Percentiles rank a stretch among this genome's conserved stretches.
These are phyloP conservation scores for Paramyrothecium roridum DNA, from an alignment of 2,329 filamentous ascomycete species.

Conservation along the genomic window DNA sequence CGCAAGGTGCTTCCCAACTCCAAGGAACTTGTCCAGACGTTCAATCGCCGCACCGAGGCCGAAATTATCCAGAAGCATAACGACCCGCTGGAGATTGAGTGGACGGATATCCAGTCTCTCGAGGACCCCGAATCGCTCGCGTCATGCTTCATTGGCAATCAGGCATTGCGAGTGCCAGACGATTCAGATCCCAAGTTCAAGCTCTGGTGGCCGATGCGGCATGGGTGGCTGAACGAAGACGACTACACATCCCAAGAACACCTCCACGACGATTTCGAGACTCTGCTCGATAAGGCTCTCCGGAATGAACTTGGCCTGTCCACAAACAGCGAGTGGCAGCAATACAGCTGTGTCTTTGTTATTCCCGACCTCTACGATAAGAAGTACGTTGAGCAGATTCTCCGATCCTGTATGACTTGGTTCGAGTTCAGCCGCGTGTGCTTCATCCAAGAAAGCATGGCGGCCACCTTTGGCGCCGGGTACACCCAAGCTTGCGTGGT, in stretches of 20 bases:
- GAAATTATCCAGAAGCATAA: conserved; percentile 93
- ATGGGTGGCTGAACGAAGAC: conserved; percentile 85
- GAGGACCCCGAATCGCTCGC: conserved; percentile 61
- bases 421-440: conserved; percentile 87
- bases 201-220: conserved; percentile 85
- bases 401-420: conserved; percentile 83
- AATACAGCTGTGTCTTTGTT: conserved; percentile 95
- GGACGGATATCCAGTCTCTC: conserved; percentile 75
- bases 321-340: conserved; percentile 75
- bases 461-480: conserved; percentile 90
- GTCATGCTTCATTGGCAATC: conserved; percentile 73
- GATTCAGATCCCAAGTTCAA: conserved; percentile 86
- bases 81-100: conserved; percentile 88
- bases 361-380: conserved; percentile 98
- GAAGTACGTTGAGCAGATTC: conserved; percentile 77
- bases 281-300: conserved; percentile 82
- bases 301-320: conserved; percentile 78
- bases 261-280: conserved; percentile 82
- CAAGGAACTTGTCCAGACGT: conserved; percentile 92
- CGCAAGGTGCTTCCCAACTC: conserved; percentile 95
- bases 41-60: conserved; percentile 78
- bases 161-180: conserved; percentile 84
- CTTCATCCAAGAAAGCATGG: conserved; percentile 94
- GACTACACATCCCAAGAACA: conserved; percentile 80
- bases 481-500: conserved; percentile 94